Evolutionary conservation across 1,284 basidiomycete species (phyloP).

Genomic region (Naganishia sp.): DNA sequence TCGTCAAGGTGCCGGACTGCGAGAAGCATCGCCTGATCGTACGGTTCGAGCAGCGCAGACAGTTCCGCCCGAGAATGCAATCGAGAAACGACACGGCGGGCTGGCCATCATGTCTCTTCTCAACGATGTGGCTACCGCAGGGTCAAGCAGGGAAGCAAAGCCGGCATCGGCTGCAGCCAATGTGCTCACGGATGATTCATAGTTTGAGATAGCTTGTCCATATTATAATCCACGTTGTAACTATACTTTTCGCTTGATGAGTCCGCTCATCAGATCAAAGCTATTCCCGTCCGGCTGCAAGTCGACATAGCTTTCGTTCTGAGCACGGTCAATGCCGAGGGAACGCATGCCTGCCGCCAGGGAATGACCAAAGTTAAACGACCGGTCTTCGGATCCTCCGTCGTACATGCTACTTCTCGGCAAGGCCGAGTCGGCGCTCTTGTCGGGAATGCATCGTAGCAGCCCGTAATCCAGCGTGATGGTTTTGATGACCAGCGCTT

Average conservation of each 20-base stretch:
- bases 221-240: slow-evolving; percentile 28
- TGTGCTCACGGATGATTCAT: too few relatives aligned
- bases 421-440: slow-evolving; percentile 34
- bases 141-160: not conserved
- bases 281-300: slow-evolving; percentile 94
- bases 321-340: slow-evolving; percentile 44
- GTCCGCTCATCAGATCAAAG: slow-evolving; percentile 89
- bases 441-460: slow-evolving; percentile 73
- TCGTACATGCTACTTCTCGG: slow-evolving; percentile 37
- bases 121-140: slow-evolving; percentile 3
- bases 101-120: slow-evolving; percentile 32
- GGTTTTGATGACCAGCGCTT: slow-evolving; percentile 73
- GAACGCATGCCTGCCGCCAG: slow-evolving; percentile 13
- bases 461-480: slow-evolving; percentile 87
- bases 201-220: too few relatives aligned
- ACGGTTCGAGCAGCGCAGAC: slow-evolving; percentile 3
- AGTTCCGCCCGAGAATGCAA: slow-evolving; percentile 9
- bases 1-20: not conserved
- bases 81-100: slow-evolving; percentile 22
- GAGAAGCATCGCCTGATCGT: not conserved
- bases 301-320: slow-evolving; percentile 58
- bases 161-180: slow-evolving; percentile 27
- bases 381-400: slow-evolving; percentile 44
- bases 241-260: slow-evolving; percentile 69
- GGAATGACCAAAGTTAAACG: slow-evolving; percentile 5